Evolutionary conservation across 148 eudicot species (phyloP).

Genomic region (Dianthus caryophyllus): DNA sequence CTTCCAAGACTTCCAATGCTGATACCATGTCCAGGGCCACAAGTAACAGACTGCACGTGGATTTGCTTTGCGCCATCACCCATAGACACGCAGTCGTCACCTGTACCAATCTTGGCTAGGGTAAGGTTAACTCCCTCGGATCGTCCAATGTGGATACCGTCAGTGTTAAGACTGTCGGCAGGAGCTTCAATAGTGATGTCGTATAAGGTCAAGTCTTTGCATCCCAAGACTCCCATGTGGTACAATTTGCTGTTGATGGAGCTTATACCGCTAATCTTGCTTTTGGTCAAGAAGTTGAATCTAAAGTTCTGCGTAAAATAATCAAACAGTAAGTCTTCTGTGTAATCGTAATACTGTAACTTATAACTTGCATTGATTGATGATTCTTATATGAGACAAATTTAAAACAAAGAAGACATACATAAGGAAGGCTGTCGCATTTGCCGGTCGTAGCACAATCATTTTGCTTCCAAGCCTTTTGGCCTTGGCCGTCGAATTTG

Average conservation of each 20-base stretch:
- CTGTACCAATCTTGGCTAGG: conserved; percentile 35
- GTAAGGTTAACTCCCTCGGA: conserved; percentile 30
- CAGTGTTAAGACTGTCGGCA: conserved; percentile 45
- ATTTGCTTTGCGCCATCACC: conserved; percentile 48
- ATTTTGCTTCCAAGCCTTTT: conserved; percentile 37
- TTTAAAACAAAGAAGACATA: conserved; percentile 15
- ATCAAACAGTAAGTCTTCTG: background rate
- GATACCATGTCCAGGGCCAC: conserved; percentile 76
- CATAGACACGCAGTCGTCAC: conserved; percentile 65
- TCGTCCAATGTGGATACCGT: conserved; percentile 65
- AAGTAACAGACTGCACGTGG: conserved; percentile 33
- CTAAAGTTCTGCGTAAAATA: conserved; percentile 39
- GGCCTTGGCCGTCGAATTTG: conserved; percentile 52
- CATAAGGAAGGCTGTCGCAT: conserved; percentile 39
- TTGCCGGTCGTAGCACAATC: conserved; percentile 20
- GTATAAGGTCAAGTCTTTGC: conserved; percentile 33
- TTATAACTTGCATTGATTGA: background rate
- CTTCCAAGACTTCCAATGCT: conserved; percentile 66
- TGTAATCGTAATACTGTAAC: no score
- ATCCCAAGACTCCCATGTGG: conserved; percentile 41
- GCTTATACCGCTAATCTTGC: conserved; percentile 33
- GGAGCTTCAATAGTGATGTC: conserved; percentile 38
- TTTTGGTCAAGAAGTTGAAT: conserved; percentile 41
- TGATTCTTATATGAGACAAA: background rate
- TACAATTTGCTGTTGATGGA: conserved; percentile 55